A percentile compares a stretch with the other conserved stretches of the same genome.
These are phyloP conservation scores for Penicillium sp. DNA, from an alignment of 2,329 filamentous ascomycete genomes.

Conservation along the genomic window DNA sequence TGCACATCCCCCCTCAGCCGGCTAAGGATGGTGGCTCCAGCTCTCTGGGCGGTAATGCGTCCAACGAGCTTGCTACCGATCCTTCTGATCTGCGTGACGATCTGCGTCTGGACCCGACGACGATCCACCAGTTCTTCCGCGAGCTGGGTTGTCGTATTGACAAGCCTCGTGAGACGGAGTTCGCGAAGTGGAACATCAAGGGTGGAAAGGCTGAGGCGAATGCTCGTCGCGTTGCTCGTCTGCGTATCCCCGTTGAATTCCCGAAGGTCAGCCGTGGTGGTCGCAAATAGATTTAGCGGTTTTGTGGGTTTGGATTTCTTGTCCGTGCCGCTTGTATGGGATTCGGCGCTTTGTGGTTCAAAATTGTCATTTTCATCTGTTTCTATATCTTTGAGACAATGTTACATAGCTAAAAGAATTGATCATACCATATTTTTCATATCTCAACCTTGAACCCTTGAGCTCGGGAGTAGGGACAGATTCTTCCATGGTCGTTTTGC, in stretches of 20 bases:
- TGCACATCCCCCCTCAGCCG: conserved; percentile 48
- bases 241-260: conserved; percentile 79
- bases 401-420: conserved; percentile 13
- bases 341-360: conserved; percentile 9
- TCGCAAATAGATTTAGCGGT: conserved; percentile 25
- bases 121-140: conserved; percentile 45
- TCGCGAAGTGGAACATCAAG: conserved; percentile 49
- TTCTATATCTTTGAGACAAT: conserved; percentile 9
- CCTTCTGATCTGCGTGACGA: conserved; percentile 49
- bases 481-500: not conserved
- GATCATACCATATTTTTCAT: not conserved
- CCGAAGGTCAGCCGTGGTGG: conserved; percentile 61
- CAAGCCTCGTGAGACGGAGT: conserved; percentile 44
- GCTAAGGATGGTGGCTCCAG: conserved; percentile 39
- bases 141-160: conserved; percentile 50
- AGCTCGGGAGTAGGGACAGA: too few species aligned
- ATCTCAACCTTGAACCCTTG: too few species aligned
- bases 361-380: conserved; percentile 11
- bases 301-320: not conserved
- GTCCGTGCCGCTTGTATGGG: not conserved
- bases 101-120: conserved; percentile 40
- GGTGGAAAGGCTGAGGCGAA: conserved; percentile 62
- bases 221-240: conserved; percentile 61
- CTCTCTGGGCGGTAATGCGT: conserved; percentile 37
- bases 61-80: conserved; percentile 45